Evolutionary conservation across 2,329 filamentous ascomycete species (phyloP), one percentile per base, ranked within the genome.

Genomic region (Volutella citrinella): DNA sequence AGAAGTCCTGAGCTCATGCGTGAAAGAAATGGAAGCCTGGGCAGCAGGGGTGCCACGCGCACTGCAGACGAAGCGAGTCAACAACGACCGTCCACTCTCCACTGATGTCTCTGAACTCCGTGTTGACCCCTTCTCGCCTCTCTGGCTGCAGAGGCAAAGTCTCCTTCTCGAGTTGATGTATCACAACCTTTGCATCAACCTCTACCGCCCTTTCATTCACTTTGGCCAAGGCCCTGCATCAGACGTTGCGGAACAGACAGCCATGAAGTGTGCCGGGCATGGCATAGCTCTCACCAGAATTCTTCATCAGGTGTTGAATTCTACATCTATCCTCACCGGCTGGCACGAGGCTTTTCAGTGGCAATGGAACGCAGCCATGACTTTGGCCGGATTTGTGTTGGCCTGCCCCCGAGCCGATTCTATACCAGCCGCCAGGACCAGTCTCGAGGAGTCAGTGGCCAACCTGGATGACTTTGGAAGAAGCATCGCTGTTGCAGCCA

Each of bases 101-200:
- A n/a, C n/a, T n/a, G n/a, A n/a, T 27, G 31, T 38, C 10, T 54
- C 59, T 7, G 19, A 27, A 10, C 34, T 51, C 7, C 34, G 45
- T 10, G 43, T 51, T 19, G 39, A 42, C 5, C 35, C 32, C n/a
- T 61, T 60, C 34, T 55, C 60, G 2, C 64, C 65, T 3, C 40
- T 53, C 1, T 68, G 66, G 65, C 51, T 69, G 2, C 63, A 66
- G 37, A 55, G 49, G 10, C 49, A 54, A 33, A 63, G 64, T 5
- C 34, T 69, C 1, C 49, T 63, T n/a, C 52, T 69, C 2, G 64
- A 69, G 37, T 37, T 66, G 5, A 44, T 57, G 20, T 69, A 68
- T 33, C 65, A 68, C 34, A 59, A 60, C 29, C 41, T 65, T 7
- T 48, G 34, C 21, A 49, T 56, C 14, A 61, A 59, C 34, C 45